phyloP scores from a whole-genome alignment of 306 rosid species.

The Ormosia semicastrata region DNA sequence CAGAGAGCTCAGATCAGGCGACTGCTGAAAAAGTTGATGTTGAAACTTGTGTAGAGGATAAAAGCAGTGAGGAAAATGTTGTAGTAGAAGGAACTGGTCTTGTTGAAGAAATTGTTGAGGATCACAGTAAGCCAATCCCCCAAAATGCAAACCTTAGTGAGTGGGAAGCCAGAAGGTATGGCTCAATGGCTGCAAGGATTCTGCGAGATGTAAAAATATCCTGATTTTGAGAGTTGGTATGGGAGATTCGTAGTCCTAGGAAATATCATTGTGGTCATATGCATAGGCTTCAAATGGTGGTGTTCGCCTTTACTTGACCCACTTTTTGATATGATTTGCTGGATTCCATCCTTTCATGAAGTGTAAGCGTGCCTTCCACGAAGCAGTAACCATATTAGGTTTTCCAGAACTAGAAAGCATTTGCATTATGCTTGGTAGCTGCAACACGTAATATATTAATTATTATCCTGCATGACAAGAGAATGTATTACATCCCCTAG shows the following conservation, averaged over 20 bases:
- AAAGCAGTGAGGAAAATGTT: constrained; percentile 25
- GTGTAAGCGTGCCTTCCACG: not conserved
- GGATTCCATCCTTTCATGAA: not conserved
- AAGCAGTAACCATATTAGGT: not conserved
- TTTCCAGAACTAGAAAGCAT: not conserved
- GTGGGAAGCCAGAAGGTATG: constrained; percentile 88
- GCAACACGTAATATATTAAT: not conserved
- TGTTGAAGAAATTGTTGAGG: constrained; percentile 39
- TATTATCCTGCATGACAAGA: not conserved
- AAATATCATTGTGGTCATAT: not conserved
- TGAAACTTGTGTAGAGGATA: constrained; percentile 34
- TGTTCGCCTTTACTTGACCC: not conserved
- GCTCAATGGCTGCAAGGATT: constrained; percentile 87
- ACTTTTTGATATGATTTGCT: not conserved
- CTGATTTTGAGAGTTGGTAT: constrained; percentile 15
- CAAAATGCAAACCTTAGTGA: constrained; percentile 52
- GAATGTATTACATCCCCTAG: not conserved
- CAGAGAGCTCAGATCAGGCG: constrained; percentile 24
- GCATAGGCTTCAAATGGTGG: not conserved
- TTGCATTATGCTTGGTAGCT: not conserved
- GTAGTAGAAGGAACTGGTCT: constrained; percentile 23
- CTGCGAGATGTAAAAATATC: constrained; percentile 69
- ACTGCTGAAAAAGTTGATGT: constrained; percentile 36
- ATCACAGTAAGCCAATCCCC: constrained; percentile 30
- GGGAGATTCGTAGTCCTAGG: not conserved